Base-by-base conservation (phyloP, 805 yeast genomes). In the Candida xiaguanensis region DNA sequence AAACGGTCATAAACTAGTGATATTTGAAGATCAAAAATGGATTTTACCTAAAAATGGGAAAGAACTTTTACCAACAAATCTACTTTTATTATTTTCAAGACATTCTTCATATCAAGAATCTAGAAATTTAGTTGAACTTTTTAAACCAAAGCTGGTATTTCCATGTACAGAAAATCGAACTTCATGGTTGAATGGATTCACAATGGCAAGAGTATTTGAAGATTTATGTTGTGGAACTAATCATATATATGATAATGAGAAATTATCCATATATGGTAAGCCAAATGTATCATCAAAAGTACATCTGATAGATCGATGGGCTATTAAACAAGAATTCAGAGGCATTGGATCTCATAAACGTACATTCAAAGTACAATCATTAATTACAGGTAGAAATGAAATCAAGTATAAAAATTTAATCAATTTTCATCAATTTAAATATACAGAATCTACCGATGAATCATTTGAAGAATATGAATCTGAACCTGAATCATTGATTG, bases 91-190 rank as follows among this genome's bases (percentile, higher is more conserved):
- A 6, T 74, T 65, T 46, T 70, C 77, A 4, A 50, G 78, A 31
- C 78, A 74, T 43, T 70, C 77, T 1, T 70, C 77, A 2, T 74
- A 61, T 41, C 35, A 58, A 6, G 79, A 74, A 45, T 53, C 62
- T 12, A 42, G 53, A 13, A 39, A 57, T 8, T 62, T 74, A 9
- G 48, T 74, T 1, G 43, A 53, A 4, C 29, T 54, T 23, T 65
- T 74, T 37, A 51, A 42, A 8, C 74, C 75, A 0, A 47, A 39
- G 9, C 70, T 70, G 34, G 74, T 74, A 0, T 70, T 58, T 35
- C 78, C 78, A 0, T 65, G 72, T 34, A 59, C 58, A n/a, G 67
- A 58, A 26, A 58, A 65, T 1, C 34, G 28, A 7, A 26, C 44
- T 1, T 47, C 59, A 0, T 72, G 74, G 75, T 38, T 34, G 7